Base-by-base conservation (phyloP, 2,329 filamentous ascomycete species). In the Penicillium sp. region DNA sequence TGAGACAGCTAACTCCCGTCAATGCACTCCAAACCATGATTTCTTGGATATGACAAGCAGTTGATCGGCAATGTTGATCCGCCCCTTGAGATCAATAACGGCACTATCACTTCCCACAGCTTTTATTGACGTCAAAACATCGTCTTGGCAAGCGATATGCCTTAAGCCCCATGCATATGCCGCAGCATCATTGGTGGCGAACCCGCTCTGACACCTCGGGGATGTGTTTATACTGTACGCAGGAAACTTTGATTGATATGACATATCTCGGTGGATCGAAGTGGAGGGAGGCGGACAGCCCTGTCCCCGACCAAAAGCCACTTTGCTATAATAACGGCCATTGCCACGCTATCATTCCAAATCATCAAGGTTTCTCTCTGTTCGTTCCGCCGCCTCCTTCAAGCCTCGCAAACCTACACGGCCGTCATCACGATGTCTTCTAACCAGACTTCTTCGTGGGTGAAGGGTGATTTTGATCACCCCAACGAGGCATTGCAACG, bases 401-500 rank as follows among this genome's bases (percentile, higher is more conserved):
- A 50, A 50, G 48, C 35, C 37, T 44, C 26, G 6, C 5, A 4
- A 40, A 27, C 14, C 22, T 45, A 35, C 31, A 18, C 41, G 27
- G 27, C 33, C 40, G 51, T 50, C 49, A 46, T 44, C 48, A 31
- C 12, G 51, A 68, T 67, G 66, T 60, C 61, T 56, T 57, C 58
- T 8, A 43, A 60, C 15, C 53, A 51, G 27, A 37, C 55, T 4
- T 45, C 58, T 25, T 44, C 53, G 27, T 60, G 61, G 49, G 41
- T 12, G 49, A 48, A 23, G 1, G 64, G 65, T 20, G 66, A 69
- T 27, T 67, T 67, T 42, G 48, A 68, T 8, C 65, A 69, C 51
- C 67, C 67, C 1, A 66, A 68, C 31, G 42, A 63, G 37, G 48
- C 51, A 6, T 27, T 68, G n/a, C 63, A 61, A 4, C 57, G 60